A percentile compares a stretch with the other conserved stretches of the same genome.
Evolutionary conservation across 257 asterid species (phyloP).

Genomic region (Solanum lycopersicoides): DNA sequence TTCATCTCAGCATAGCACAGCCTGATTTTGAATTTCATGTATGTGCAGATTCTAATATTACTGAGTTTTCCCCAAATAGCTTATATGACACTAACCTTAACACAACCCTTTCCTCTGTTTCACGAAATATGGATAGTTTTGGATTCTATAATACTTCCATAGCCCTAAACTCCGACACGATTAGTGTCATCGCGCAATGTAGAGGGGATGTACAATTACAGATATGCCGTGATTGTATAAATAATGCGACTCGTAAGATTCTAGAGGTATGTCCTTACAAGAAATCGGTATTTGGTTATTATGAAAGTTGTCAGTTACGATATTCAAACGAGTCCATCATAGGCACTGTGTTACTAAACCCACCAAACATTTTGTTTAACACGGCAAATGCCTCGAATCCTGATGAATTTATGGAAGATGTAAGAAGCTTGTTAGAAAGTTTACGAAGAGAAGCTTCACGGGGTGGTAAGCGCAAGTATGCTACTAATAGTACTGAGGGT

Average conservation of each 20-base stretch:
- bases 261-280: constrained; percentile 2
- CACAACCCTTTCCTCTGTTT: constrained; percentile 14
- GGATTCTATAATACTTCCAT: constrained; percentile 18
- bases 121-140: background rate
- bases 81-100: constrained; percentile 16
- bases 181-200: constrained; percentile 16
- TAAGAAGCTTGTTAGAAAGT: background rate
- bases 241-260: background rate
- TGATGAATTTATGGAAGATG: background rate
- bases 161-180: background rate
- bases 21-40: background rate
- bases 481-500: no score
- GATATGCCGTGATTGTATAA: constrained; percentile 15
- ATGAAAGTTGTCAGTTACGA: background rate
- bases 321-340: background rate
- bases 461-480: background rate
- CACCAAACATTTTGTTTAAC: accelerated
- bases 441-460: background rate
- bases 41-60: background rate
- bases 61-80: constrained; percentile 4
- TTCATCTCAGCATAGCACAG: no score
- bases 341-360: background rate
- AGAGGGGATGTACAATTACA: constrained; percentile 14
- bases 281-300: constrained; percentile 3
- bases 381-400: no score